Evolutionary conservation across 2,329 filamentous ascomycete genomes (phyloP).

Genomic region (Arthrobotrys iridis): DNA sequence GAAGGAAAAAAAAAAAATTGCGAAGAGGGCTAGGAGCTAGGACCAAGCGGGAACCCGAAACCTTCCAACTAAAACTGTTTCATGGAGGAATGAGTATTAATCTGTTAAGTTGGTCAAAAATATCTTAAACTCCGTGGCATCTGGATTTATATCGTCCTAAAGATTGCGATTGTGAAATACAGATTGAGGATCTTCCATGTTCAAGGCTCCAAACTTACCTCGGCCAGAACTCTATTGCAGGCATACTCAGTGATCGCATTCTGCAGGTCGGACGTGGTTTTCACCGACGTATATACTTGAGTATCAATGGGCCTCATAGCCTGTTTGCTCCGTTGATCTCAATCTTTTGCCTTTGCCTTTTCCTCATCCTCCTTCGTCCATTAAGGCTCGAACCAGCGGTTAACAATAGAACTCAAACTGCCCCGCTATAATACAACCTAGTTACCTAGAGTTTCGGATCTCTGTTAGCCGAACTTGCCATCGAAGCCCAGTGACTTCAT

Average conservation of each 20-base stretch:
- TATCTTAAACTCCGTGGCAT: slow-evolving; percentile 9
- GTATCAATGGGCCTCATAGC: slow-evolving; percentile 7
- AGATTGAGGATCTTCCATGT: not conserved
- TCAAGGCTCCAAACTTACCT: not conserved
- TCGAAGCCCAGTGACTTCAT: slow-evolving; percentile 14
- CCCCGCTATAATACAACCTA: not conserved
- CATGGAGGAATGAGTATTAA: slow-evolving; percentile 11
- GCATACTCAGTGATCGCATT: slow-evolving; percentile 9
- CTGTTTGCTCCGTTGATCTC: not conserved
- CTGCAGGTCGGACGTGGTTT: not conserved
- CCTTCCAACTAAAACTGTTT: slow-evolving; percentile 21
- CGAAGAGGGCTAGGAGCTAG: slow-evolving; percentile 29
- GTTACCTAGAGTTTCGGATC: slow-evolving; percentile 20
- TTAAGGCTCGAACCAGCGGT: slow-evolving; percentile 9
- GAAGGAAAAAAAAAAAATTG: slow-evolving; percentile 43
- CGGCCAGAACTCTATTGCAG: slow-evolving; percentile 13
- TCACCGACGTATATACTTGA: slow-evolving; percentile 11
- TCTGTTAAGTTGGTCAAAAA: not conserved
- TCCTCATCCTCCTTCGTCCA: not conserved
- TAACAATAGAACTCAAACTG: not conserved
- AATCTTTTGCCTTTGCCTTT: not conserved
- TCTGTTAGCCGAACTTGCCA: slow-evolving; percentile 32
- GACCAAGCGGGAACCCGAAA: not conserved
- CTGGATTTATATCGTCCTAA: slow-evolving; percentile 27
- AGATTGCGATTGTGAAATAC: slow-evolving; percentile 41